Conservation (phyloP, 345 rosid species). For the Gossypioides kirkii region DNA sequence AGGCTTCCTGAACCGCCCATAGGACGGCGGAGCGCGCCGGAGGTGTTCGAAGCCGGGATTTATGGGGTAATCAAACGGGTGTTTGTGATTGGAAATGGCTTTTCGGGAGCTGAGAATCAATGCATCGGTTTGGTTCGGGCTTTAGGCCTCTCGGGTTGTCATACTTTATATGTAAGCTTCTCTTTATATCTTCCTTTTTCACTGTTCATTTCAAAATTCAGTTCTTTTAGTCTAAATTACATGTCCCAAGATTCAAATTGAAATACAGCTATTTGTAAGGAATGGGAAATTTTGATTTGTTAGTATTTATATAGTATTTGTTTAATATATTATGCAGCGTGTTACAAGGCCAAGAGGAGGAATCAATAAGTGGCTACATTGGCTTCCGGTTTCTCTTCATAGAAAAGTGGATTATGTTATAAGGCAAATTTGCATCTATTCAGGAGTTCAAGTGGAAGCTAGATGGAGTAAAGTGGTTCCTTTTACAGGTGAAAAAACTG, state of each 20-base stretch:
- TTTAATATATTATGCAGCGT: constrained; percentile 41
- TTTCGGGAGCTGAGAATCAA: constrained; percentile 91
- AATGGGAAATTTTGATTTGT: not conserved
- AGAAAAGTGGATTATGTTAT: constrained; percentile 33
- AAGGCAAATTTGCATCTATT: constrained; percentile 30
- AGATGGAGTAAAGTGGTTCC: constrained; percentile 19
- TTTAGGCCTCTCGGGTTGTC: constrained; percentile 66
- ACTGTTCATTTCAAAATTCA: not conserved
- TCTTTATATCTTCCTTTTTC: not conserved
- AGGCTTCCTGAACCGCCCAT: constrained; percentile 28
- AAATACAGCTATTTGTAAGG: not conserved
- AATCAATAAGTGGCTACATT: constrained; percentile 65
- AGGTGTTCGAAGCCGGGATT: constrained; percentile 14
- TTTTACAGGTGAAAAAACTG: constrained; percentile 26
- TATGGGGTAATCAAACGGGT: constrained; percentile 45
- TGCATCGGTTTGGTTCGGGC: constrained; percentile 81
- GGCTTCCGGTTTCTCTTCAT: constrained; percentile 77
- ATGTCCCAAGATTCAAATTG: not conserved
- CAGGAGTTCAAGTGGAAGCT: constrained; percentile 14
- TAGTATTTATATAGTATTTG: not conserved
- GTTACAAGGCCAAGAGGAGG: constrained; percentile 77
- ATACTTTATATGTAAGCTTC: constrained; percentile 42
- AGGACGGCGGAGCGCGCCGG: constrained; percentile 20
- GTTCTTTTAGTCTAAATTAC: not conserved
- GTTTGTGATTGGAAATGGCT: constrained; percentile 75